Conservation (phyloP, 176 grass and related monocot genomes). For the Triticum dicoccoides region DNA sequence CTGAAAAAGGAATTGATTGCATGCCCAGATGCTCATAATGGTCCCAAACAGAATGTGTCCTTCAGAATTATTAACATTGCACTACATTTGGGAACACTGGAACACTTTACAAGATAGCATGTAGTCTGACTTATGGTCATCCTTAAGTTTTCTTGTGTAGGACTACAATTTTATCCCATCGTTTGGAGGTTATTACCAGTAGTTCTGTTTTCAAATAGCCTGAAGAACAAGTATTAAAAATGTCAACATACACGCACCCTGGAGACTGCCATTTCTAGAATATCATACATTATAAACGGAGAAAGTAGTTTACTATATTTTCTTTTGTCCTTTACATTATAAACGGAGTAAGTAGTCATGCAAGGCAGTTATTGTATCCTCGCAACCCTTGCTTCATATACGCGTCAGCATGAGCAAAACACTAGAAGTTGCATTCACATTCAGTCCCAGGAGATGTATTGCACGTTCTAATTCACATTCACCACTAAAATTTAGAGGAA, state of each 20-base stretch:
- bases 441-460: not conserved
- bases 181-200: not conserved
- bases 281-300: not conserved
- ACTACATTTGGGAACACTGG: not conserved
- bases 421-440: not conserved
- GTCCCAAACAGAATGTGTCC: not conserved
- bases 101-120: not conserved
- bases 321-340: not conserved
- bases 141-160: not conserved
- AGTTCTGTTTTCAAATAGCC: not conserved
- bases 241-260: not conserved
- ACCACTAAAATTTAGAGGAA: not conserved
- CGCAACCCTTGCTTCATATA: not conserved
- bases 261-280: not conserved
- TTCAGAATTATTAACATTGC: not conserved
- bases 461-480: not conserved
- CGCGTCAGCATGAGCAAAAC: not conserved
- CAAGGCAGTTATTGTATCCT: not conserved
- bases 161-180: not conserved
- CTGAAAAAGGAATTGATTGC: not conserved
- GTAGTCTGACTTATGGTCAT: not conserved
- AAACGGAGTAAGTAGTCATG: not conserved
- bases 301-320: not conserved
- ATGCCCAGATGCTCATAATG: conserved; percentile 1
- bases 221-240: not conserved